Percentiles rank a stretch among this genome's conserved stretches.
These are phyloP conservation scores for Nyssa sinensis DNA, from an alignment of 148 eudicot genomes.

Conservation along the genomic window DNA sequence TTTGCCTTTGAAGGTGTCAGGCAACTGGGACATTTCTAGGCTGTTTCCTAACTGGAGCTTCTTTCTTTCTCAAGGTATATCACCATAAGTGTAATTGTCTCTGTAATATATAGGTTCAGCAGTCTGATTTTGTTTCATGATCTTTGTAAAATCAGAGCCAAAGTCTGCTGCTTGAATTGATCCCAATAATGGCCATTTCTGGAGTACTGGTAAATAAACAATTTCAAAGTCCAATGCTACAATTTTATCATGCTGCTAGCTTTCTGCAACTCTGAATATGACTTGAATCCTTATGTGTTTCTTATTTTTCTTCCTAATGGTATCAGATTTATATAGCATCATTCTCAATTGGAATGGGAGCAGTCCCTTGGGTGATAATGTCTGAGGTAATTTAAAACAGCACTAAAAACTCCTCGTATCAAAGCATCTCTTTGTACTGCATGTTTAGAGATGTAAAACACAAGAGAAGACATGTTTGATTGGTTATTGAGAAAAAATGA, in stretches of 20 bases:
- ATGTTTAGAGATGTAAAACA: neutral
- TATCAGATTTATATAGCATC: slow-evolving; percentile 57
- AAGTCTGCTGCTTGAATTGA: slow-evolving; percentile 46
- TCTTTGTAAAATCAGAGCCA: slow-evolving; percentile 42
- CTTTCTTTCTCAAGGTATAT: slow-evolving; percentile 71
- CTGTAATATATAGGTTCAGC: neutral
- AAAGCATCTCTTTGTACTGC: neutral
- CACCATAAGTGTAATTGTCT: neutral
- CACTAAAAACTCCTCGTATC: neutral
- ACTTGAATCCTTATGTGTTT: neutral
- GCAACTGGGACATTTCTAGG: slow-evolving; percentile 72
- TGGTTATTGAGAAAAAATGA: neutral
- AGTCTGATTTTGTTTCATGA: neutral
- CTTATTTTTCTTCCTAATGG: neutral
- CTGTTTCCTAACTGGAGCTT: slow-evolving; percentile 56
- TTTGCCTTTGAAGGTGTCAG: slow-evolving; percentile 48
- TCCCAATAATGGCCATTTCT: slow-evolving; percentile 64
- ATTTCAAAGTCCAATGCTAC: neutral
- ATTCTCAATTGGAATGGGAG: slow-evolving; percentile 83
- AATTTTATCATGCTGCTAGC: neutral
- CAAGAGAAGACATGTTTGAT: neutral
- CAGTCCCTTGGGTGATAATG: slow-evolving; percentile 90
- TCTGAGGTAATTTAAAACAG: slow-evolving; percentile 59
- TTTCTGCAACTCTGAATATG: neutral
- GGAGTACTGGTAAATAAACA: slow-evolving; percentile 64